Percentiles rank a stretch among this genome's conserved stretches.
These are phyloP conservation scores for Lumnitzera littorea DNA, from an alignment of 345 rosid genomes.

Conservation along the genomic window DNA sequence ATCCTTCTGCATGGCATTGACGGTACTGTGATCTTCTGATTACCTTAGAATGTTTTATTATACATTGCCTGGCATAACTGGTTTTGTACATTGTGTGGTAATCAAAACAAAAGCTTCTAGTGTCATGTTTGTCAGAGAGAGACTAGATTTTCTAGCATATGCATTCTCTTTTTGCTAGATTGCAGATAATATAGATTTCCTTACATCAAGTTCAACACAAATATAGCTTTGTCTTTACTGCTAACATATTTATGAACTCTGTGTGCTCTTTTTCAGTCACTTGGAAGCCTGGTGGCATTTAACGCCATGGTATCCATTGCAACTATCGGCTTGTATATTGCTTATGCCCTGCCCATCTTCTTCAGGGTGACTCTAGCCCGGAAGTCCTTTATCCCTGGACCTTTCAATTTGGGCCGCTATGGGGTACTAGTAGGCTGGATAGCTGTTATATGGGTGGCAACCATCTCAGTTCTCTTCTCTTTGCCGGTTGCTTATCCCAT, in stretches of 20 bases:
- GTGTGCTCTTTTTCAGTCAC: constrained; percentile 48
- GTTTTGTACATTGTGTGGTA: no score
- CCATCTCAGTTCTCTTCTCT: constrained; percentile 86
- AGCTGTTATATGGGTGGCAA: constrained; percentile 83
- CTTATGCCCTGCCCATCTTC: constrained; percentile 82
- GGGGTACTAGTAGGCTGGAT: constrained; percentile 70
- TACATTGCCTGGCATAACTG: neutral
- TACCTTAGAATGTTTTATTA: neutral
- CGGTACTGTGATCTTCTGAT: constrained; percentile 36
- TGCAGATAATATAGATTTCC: no score
- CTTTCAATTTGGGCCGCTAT: constrained; percentile 72
- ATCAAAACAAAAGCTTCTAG: no score
- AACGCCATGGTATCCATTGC: constrained; percentile 98
- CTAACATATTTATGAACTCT: neutral
- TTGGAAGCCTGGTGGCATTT: constrained; percentile 86
- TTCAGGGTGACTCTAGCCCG: constrained; percentile 78
- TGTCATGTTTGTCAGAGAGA: no score
- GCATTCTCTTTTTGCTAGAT: no score
- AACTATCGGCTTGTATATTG: constrained; percentile 88
- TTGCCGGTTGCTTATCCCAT: constrained; percentile 87
- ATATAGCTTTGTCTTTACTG: neutral
- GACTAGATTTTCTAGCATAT: no score
- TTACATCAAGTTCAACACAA: neutral
- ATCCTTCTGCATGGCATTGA: constrained; percentile 92
- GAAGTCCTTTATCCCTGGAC: constrained; percentile 65